A percentile compares a stretch with the other conserved stretches of the same genome.
phyloP scores from a whole-genome alignment of 345 rosid genomes.

The Trapa bicornis region DNA sequence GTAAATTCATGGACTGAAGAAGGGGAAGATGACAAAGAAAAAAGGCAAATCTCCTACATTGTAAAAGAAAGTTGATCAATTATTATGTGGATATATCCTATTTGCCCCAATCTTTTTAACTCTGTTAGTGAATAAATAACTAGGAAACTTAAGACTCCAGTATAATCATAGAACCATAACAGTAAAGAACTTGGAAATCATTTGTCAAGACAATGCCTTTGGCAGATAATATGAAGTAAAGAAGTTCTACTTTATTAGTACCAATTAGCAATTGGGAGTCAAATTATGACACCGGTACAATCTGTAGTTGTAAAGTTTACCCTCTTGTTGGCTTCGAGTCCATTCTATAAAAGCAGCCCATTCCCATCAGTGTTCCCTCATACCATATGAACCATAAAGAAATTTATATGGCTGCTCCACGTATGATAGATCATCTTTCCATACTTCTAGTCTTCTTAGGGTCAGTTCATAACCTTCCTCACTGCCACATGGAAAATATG shows the following conservation, averaged over 20 bases:
- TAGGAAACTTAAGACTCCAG: constrained; percentile 11
- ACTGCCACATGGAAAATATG: constrained; percentile 22
- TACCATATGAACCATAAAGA: background rate
- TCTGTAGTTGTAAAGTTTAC: background rate
- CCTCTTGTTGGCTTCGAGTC: too few species aligned
- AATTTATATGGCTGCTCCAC: constrained; percentile 6
- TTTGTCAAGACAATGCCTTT: constrained; percentile 20
- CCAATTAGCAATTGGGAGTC: background rate
- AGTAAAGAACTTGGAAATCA: constrained; percentile 12
- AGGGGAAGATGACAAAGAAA: constrained; percentile 2
- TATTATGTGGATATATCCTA: constrained; percentile 1
- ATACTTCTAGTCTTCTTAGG: constrained; percentile 7
- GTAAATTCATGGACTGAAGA: constrained; percentile 33
- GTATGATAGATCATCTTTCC: constrained; percentile 8
- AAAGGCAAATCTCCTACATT: constrained; percentile 13
- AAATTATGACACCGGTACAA: background rate
- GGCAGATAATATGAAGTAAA: constrained; percentile 5
- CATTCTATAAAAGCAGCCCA: background rate
- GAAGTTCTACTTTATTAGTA: constrained; percentile 6
- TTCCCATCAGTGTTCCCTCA: background rate
- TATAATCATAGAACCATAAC: constrained; percentile 14
- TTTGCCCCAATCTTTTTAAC: background rate
- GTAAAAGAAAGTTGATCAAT: constrained; percentile 16
- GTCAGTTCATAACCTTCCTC: constrained; percentile 7
- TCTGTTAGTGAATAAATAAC: background rate